phyloP scores from a whole-genome alignment of 225 moss, liverwort and hornwort genomes.

The Climacium dendroides region DNA sequence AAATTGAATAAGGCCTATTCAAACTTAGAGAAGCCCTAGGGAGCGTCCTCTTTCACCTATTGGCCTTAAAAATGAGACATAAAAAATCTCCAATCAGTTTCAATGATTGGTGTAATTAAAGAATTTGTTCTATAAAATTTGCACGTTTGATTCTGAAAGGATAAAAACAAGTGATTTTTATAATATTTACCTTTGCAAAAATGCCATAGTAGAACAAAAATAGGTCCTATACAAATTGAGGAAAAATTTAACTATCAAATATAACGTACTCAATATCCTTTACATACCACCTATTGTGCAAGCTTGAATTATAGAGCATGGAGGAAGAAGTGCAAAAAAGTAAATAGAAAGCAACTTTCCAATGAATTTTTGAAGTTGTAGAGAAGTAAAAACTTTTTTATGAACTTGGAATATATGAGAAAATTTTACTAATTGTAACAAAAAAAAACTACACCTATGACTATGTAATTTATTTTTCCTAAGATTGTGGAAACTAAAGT shows the following conservation, averaged over 20 bases:
- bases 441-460: background rate
- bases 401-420: accelerated
- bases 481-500: accelerated
- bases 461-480: background rate
- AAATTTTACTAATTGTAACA: background rate
- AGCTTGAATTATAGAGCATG: accelerated
- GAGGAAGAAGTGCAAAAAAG: accelerated
- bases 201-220: background rate
- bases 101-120: background rate
- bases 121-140: accelerated
- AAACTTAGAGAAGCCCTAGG: accelerated
- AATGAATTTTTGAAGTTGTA: background rate
- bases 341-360: accelerated
- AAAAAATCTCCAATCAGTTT: background rate
- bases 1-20: too few relatives aligned
- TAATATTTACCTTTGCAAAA: accelerated
- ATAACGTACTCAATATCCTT: background rate
- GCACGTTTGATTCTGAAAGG: accelerated
- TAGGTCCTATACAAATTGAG: accelerated
- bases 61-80: background rate
- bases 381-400: background rate
- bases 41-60: accelerated
- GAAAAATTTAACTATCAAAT: background rate
- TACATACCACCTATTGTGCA: background rate
- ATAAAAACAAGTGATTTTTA: accelerated